A percentile compares a stretch with the other conserved stretches of the same genome.
Evolutionary conservation across 2,329 filamentous ascomycete species (phyloP).

Genomic region (Trichoderma sp.): DNA sequence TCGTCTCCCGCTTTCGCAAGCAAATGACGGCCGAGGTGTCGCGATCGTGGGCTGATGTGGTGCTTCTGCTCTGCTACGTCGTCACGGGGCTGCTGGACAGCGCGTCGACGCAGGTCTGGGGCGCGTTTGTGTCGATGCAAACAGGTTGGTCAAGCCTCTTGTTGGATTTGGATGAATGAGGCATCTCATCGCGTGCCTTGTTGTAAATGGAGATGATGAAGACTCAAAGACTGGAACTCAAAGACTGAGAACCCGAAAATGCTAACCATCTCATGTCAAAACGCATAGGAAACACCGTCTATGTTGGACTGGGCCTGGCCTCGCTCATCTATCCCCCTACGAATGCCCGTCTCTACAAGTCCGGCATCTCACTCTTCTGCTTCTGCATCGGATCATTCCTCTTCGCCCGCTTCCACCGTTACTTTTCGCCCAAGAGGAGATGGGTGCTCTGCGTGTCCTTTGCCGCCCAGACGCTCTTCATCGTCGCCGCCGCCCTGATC

Average conservation of each 20-base stretch:
- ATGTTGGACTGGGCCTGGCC: slow-evolving; percentile 71
- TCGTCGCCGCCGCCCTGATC: slow-evolving; percentile 52
- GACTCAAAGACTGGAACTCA: neutral
- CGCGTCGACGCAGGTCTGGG: slow-evolving; percentile 73
- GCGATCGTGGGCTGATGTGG: slow-evolving; percentile 63
- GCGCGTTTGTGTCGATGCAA: slow-evolving; percentile 81
- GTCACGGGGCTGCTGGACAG: slow-evolving; percentile 78
- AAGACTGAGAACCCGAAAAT: neutral
- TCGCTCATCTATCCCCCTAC: slow-evolving; percentile 42
- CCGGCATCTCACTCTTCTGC: slow-evolving; percentile 64
- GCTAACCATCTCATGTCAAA: neutral
- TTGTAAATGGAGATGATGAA: neutral
- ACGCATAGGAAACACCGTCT: slow-evolving; percentile 67
- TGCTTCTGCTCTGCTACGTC: slow-evolving; percentile 70
- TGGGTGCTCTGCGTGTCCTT: slow-evolving; percentile 65
- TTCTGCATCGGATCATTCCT: slow-evolving; percentile 72
- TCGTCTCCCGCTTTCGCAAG: slow-evolving; percentile 31
- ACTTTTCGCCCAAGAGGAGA: slow-evolving; percentile 58
- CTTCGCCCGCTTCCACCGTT: slow-evolving; percentile 67
- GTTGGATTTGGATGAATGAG: neutral
- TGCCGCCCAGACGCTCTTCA: slow-evolving; percentile 49
- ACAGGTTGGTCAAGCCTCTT: slow-evolving; percentile 53
- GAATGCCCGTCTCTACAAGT: slow-evolving; percentile 49
- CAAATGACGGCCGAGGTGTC: slow-evolving; percentile 49
- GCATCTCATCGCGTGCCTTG: neutral